These are phyloP conservation scores for Alnus glutinosa DNA, from an alignment of 306 rosid species.

Conservation along the genomic window DNA sequence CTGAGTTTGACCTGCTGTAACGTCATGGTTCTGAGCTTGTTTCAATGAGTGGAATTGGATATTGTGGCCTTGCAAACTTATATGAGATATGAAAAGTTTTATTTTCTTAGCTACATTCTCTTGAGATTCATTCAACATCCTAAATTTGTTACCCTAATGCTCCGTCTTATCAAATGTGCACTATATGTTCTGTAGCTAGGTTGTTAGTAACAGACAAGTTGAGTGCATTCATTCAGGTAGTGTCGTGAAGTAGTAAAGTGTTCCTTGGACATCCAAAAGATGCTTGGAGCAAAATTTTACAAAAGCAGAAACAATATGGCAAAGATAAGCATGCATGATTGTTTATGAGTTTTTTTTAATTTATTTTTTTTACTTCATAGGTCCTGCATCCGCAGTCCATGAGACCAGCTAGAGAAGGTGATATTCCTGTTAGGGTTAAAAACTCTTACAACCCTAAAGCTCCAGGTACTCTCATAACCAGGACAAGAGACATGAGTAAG, in stretches of 20 bases:
- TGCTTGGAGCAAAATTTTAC: background rate
- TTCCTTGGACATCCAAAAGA: conserved; percentile 3
- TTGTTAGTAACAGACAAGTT: background rate
- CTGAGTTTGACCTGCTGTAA: too few relatives aligned
- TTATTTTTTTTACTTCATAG: conserved; percentile 40
- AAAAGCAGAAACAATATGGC: background rate
- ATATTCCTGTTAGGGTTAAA: conserved; percentile 95
- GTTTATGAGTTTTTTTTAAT: background rate
- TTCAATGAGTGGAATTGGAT: too few relatives aligned
- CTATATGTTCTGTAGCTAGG: background rate
- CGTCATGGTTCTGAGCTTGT: too few relatives aligned
- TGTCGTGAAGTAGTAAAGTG: background rate
- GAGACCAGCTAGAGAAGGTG: conserved; percentile 98
- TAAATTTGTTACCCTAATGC: background rate
- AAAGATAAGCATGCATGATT: too few relatives aligned
- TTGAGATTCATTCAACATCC: background rate
- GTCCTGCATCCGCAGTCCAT: conserved; percentile 99
- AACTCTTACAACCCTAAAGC: conserved; percentile 95
- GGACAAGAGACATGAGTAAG: conserved; percentile 88
- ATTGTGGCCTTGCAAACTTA: too few relatives aligned
- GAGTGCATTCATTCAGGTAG: background rate
- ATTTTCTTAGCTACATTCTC: background rate
- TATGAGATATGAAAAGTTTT: too few relatives aligned
- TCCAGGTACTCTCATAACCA: conserved; percentile 89
- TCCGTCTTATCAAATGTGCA: background rate